Percentiles rank a stretch among this genome's conserved stretches.
phyloP scores from a whole-genome alignment of 2,329 filamentous ascomycete species.

The Beauveria sp. region DNA sequence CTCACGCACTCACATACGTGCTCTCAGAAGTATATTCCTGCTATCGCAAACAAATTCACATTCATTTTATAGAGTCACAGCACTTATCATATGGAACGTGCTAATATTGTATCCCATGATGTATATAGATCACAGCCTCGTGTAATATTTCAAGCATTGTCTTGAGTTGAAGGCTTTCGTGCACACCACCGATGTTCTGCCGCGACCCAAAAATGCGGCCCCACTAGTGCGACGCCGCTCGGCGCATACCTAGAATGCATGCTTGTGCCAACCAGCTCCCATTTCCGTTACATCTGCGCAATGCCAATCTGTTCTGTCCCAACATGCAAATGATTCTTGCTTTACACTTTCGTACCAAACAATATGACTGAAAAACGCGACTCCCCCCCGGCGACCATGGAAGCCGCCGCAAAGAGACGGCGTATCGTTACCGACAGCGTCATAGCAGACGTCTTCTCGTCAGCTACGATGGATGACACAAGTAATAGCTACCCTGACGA shows the following conservation, averaged over 20 bases:
- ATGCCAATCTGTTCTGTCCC: too few species aligned
- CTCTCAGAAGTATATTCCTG: too few species aligned
- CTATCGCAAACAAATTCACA: too few species aligned
- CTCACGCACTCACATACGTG: too few species aligned
- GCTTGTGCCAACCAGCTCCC: neutral
- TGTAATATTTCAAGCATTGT: neutral
- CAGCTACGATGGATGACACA: neutral
- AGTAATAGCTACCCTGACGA: slow-evolving; percentile 15
- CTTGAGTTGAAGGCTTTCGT: too few species aligned
- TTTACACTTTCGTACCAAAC: neutral
- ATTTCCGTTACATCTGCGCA: neutral
- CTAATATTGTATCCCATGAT: neutral
- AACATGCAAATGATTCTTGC: neutral
- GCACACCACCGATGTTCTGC: neutral
- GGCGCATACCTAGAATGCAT: neutral
- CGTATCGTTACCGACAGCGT: slow-evolving; percentile 1
- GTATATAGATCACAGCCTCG: neutral
- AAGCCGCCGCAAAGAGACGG: neutral
- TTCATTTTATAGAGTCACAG: too few species aligned
- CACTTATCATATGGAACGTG: too few species aligned
- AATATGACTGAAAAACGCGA: slow-evolving; percentile 3
- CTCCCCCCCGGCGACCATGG: neutral
- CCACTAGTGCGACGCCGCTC: neutral
- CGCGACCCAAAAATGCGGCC: neutral
- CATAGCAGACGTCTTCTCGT: neutral